These are phyloP conservation scores for Microbotryum saponariae DNA, from an alignment of 1,284 basidiomycete genomes.

Conservation along the genomic window DNA sequence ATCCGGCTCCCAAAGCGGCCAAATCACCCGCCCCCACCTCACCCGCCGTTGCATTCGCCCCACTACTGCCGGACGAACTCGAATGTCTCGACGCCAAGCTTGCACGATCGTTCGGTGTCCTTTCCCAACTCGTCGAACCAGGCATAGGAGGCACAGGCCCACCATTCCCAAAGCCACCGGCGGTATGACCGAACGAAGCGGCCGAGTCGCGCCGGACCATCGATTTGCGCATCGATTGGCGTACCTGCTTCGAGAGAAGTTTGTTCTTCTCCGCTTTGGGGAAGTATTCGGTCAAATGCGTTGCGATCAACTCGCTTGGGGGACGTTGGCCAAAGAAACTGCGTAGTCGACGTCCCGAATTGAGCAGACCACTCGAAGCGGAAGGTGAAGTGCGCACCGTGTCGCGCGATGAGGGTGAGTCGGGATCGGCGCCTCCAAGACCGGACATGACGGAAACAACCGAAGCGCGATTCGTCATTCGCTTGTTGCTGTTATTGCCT, in stretches of 20 bases:
- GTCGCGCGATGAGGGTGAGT: not conserved
- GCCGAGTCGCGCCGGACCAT: slow-evolving; percentile 24
- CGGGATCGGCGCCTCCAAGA: slow-evolving; percentile 30
- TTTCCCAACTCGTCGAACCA: too few relatives aligned
- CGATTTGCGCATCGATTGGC: slow-evolving; percentile 59
- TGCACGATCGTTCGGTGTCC: too few relatives aligned
- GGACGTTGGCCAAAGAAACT: slow-evolving; percentile 98
- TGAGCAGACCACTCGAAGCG: slow-evolving; percentile 14
- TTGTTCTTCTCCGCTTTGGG: slow-evolving; percentile 84
- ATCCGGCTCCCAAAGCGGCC: too few relatives aligned
- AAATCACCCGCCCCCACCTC: too few relatives aligned
- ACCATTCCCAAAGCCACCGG: too few relatives aligned
- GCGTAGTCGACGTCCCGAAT: slow-evolving; percentile 53
- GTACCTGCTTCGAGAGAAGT: slow-evolving; percentile 60
- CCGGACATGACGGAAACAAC: slow-evolving; percentile 85
- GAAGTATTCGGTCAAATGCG: slow-evolving; percentile 93
- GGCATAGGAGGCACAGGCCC: too few relatives aligned
- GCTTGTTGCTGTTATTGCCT: slow-evolving; percentile 34
- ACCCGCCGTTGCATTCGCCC: too few relatives aligned
- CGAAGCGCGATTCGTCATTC: slow-evolving; percentile 81
- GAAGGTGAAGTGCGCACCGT: not conserved
- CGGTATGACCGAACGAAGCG: too few relatives aligned
- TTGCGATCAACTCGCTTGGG: slow-evolving; percentile 92
- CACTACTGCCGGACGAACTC: too few relatives aligned
- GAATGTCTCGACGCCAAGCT: too few relatives aligned